These are phyloP conservation scores for Botryotinia calthae DNA, from an alignment of 2,329 filamentous ascomycete genomes.

Conservation along the genomic window DNA sequence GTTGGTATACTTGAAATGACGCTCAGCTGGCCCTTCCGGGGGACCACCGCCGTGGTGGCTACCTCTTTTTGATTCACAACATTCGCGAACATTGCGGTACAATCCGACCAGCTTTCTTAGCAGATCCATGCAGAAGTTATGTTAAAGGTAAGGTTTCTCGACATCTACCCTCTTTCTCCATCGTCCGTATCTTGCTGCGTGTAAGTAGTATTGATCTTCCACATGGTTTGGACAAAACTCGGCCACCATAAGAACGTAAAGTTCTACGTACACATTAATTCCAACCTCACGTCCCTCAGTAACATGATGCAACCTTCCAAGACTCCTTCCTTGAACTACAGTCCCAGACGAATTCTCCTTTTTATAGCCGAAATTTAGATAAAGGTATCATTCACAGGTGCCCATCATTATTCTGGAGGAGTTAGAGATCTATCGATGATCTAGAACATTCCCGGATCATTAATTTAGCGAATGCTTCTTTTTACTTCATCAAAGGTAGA, in stretches of 20 bases:
- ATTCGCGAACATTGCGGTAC: not conserved
- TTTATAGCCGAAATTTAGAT: not conserved
- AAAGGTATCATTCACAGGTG: not conserved
- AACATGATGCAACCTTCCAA: not conserved
- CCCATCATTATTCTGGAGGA: not conserved
- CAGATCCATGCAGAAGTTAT: not conserved
- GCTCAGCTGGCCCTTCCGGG: not conserved
- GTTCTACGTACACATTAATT: not conserved
- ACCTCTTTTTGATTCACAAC: not conserved
- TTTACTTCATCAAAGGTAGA: not conserved
- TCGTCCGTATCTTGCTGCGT: not conserved
- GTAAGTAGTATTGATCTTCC: not conserved
- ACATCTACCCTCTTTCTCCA: not conserved
- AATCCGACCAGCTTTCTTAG: not conserved
- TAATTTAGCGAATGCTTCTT: not conserved
- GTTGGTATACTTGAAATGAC: not conserved
- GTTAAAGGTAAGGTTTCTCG: not conserved
- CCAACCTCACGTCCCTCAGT: not conserved
- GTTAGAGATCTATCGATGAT: not conserved
- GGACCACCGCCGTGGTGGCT: not conserved
- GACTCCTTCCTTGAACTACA: not conserved
- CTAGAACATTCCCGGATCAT: not conserved
- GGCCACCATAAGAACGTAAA: not conserved
- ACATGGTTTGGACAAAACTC: not conserved
- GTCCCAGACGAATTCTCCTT: not conserved